These are phyloP conservation scores for Phyllosticta citribraziliensis DNA, from an alignment of 2,329 filamentous ascomycete genomes.

Conservation along the genomic window DNA sequence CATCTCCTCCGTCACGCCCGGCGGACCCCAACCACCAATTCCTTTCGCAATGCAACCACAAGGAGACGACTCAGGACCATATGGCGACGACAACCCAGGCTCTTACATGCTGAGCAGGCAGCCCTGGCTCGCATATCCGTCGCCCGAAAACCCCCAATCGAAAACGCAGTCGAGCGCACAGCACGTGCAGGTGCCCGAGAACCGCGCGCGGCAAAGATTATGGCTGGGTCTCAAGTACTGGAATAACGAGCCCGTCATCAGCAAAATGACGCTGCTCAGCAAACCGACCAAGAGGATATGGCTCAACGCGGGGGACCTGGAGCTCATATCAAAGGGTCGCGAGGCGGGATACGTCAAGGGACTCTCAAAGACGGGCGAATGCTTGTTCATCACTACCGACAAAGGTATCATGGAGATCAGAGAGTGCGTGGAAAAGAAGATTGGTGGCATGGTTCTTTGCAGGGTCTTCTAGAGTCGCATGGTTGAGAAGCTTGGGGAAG, in stretches of 20 bases:
- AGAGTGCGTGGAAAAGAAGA: slow-evolving; percentile 69
- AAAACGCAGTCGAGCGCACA: not conserved
- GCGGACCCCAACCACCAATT: slow-evolving; percentile 45
- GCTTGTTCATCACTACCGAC: slow-evolving; percentile 69
- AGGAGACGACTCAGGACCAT: not conserved
- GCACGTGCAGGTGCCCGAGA: slow-evolving; percentile 33
- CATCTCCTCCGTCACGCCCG: slow-evolving; percentile 68
- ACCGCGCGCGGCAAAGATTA: slow-evolving; percentile 63
- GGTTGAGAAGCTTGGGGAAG: not conserved
- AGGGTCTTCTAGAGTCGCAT: slow-evolving; percentile 43
- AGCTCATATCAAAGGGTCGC: slow-evolving; percentile 58
- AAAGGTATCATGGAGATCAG: slow-evolving; percentile 69
- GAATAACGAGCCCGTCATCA: slow-evolving; percentile 70
- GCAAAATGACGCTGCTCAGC: slow-evolving; percentile 54
- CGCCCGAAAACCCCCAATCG: too few species aligned
- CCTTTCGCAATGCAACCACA: slow-evolving; percentile 2
- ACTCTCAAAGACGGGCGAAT: slow-evolving; percentile 67
- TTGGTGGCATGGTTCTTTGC: slow-evolving; percentile 73
- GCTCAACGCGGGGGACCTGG: slow-evolving; percentile 52
- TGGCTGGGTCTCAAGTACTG: slow-evolving; percentile 91
- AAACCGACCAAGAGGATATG: slow-evolving; percentile 67
- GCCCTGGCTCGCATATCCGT: slow-evolving; percentile 28
- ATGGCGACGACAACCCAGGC: too few species aligned
- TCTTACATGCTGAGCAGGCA: slow-evolving; percentile 24
- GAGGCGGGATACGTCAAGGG: slow-evolving; percentile 59